Conservation (phyloP, 1,139 yeast species). For the Saccharomycopsis hybrid region DNA sequence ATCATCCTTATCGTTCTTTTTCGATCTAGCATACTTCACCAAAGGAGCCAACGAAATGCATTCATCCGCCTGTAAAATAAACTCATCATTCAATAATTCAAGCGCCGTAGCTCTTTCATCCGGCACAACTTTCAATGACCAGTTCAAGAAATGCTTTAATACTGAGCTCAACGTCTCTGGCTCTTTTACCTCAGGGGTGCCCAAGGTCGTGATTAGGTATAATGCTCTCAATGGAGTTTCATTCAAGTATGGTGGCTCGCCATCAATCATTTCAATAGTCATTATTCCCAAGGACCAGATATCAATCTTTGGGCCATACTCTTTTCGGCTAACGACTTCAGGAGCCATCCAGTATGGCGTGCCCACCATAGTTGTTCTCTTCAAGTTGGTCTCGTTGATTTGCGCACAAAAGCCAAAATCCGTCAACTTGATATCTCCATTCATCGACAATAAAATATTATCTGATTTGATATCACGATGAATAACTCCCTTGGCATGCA, state of each 20-base stretch:
- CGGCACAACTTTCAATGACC: conserved; percentile 81
- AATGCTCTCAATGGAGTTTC: conserved; percentile 89
- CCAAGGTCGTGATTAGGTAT: conserved; percentile 90
- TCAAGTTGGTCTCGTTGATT: conserved; percentile 75
- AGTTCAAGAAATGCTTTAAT: conserved; percentile 62
- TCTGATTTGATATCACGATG: conserved; percentile 97
- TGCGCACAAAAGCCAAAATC: conserved; percentile 88
- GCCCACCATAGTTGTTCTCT: conserved; percentile 98
- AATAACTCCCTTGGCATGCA: conserved; percentile 90
- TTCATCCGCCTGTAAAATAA: conserved; percentile 67
- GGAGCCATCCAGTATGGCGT: conserved; percentile 99
- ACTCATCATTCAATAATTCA: conserved; percentile 65
- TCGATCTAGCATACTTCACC: conserved; percentile 81
- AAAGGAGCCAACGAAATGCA: conserved; percentile 76
- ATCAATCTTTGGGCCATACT: conserved; percentile 95
- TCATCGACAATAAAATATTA: conserved; percentile 73
- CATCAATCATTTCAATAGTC: conserved; percentile 98
- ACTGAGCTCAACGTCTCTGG: conserved; percentile 70
- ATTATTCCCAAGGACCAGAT: conserved; percentile 97
- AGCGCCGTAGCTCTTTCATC: conserved; percentile 79
- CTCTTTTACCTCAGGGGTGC: conserved; percentile 88
- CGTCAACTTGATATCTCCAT: conserved; percentile 86
- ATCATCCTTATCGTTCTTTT: conserved; percentile 36
- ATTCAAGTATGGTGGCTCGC: conserved; percentile 95
- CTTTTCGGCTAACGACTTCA: conserved; percentile 89